Evolutionary conservation across 2,329 filamentous ascomycete species (phyloP).

Genomic region (Fusarium lyarnte): DNA sequence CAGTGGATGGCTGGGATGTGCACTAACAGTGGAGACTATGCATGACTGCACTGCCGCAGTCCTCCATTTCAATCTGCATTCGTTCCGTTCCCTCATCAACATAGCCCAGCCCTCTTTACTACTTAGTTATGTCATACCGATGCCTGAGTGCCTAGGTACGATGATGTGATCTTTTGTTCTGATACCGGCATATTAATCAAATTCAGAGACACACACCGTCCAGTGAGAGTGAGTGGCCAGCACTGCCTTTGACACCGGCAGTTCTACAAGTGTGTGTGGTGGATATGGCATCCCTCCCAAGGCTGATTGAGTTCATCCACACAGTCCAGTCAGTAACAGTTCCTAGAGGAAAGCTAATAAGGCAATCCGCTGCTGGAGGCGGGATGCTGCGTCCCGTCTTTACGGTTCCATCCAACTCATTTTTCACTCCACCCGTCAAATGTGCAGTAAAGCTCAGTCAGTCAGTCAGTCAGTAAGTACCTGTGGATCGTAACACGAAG

Average conservation of each 20-base stretch:
- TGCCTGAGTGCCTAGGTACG: neutral
- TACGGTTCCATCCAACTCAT: constrained; percentile 6
- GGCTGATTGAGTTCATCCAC: constrained; percentile 30
- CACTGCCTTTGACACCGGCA: constrained; percentile 14
- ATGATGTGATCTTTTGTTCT: constrained; percentile 2
- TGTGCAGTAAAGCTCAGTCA: constrained; percentile 1
- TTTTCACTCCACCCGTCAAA: constrained; percentile 10
- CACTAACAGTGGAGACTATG: constrained; percentile 21
- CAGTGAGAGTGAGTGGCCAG: neutral
- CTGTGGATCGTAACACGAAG: constrained; percentile 6
- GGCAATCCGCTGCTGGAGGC: constrained; percentile 6
- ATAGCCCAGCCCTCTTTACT: constrained; percentile 1
- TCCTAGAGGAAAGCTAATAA: constrained; percentile 16
- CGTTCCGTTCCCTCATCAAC: constrained; percentile 5
- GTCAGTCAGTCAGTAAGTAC: neutral
- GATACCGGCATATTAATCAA: neutral
- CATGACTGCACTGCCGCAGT: constrained; percentile 24
- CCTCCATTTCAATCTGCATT: neutral
- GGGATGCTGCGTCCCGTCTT: constrained; percentile 29
- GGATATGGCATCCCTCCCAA: constrained; percentile 32
- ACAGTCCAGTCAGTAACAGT: constrained; percentile 2
- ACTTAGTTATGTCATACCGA: constrained; percentile 14
- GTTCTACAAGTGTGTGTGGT: constrained; percentile 11
- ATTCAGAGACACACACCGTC: constrained; percentile 1
- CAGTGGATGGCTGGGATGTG: neutral